These are phyloP conservation scores for Sporodiniella umbellata DNA, from an alignment of 371 early-diverging fungal species.

Conservation along the genomic window DNA sequence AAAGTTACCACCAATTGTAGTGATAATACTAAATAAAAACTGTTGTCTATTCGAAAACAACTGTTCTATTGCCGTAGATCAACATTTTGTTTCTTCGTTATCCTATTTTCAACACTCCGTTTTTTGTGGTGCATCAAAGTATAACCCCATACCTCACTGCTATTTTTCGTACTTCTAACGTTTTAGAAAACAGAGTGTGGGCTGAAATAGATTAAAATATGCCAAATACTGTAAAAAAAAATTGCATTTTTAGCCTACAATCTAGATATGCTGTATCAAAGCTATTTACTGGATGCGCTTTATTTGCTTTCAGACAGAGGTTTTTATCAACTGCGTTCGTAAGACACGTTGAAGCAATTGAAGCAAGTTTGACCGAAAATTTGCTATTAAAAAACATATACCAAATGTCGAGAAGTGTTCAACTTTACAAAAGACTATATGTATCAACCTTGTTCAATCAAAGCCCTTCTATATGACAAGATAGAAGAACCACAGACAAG, in stretches of 20 bases:
- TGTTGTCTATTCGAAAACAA: conserved; percentile 2
- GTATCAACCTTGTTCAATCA: conserved; percentile 14
- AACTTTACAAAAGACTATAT: conserved; percentile 4
- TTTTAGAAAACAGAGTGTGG: conserved; percentile 4
- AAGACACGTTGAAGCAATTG: conserved; percentile 3
- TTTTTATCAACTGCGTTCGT: conserved; percentile 6
- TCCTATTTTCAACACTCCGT: conserved; percentile 4
- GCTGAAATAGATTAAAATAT: background rate
- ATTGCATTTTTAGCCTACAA: conserved; percentile 1
- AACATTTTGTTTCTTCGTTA: conserved; percentile 3
- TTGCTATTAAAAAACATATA: conserved; percentile 10
- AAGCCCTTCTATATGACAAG: conserved; percentile 6
- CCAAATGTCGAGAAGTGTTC: conserved; percentile 8
- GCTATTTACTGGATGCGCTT: conserved; percentile 3
- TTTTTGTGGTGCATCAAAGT: background rate
- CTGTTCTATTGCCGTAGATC: background rate
- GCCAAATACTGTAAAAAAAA: background rate
- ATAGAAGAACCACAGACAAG: conserved; percentile 11
- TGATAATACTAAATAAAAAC: background rate
- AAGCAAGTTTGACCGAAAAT: conserved; percentile 12
- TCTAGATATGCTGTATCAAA: conserved; percentile 6
- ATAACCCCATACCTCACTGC: background rate
- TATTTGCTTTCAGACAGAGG: conserved; percentile 7
- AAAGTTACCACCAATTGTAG: conserved; percentile 5
- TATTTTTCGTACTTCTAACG: conserved; percentile 2